Conservation (phyloP, 2,329 filamentous ascomycete genomes). For the Ambrosiella beaveri region DNA sequence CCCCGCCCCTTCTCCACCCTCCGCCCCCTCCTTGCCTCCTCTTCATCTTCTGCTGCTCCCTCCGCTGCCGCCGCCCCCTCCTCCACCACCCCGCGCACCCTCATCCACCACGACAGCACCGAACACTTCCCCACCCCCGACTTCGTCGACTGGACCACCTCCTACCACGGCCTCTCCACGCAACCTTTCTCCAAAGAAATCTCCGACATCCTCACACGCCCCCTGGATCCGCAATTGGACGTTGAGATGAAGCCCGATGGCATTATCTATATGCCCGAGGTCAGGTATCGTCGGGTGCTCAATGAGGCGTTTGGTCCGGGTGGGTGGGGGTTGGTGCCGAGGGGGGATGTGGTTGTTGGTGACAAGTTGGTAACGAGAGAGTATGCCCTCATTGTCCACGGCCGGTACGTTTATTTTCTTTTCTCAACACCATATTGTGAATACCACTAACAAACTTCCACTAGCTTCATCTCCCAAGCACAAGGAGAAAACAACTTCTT, state of each 20-base stretch:
- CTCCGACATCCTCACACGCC: constrained; percentile 48
- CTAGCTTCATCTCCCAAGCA: constrained; percentile 75
- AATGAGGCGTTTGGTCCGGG: constrained; percentile 88
- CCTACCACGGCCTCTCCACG: constrained; percentile 62
- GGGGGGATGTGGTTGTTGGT: constrained; percentile 73
- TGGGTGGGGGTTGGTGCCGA: constrained; percentile 83
- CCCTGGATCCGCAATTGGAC: constrained; percentile 47
- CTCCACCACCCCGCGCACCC: constrained; percentile 1
- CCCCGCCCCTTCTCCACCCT: constrained; percentile 4
- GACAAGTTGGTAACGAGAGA: constrained; percentile 68
- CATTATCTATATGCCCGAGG: constrained; percentile 90
- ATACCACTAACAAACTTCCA: not conserved
- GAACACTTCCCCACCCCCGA: constrained; percentile 2
- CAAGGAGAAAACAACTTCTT: constrained; percentile 94
- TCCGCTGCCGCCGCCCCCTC: constrained; percentile 7
- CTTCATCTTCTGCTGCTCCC: not conserved
- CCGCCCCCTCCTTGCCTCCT: constrained; percentile 7
- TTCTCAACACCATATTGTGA: too few species aligned
- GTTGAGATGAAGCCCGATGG: constrained; percentile 97
- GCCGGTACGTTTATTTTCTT: constrained; percentile 43
- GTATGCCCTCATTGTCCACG: constrained; percentile 78
- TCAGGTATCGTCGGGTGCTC: constrained; percentile 86
- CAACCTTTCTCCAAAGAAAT: constrained; percentile 55
- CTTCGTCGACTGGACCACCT: constrained; percentile 59
- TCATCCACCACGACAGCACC: constrained; percentile 3